Conservation (phyloP, 257 asterid species). For the Lavandula angustifolia region DNA sequence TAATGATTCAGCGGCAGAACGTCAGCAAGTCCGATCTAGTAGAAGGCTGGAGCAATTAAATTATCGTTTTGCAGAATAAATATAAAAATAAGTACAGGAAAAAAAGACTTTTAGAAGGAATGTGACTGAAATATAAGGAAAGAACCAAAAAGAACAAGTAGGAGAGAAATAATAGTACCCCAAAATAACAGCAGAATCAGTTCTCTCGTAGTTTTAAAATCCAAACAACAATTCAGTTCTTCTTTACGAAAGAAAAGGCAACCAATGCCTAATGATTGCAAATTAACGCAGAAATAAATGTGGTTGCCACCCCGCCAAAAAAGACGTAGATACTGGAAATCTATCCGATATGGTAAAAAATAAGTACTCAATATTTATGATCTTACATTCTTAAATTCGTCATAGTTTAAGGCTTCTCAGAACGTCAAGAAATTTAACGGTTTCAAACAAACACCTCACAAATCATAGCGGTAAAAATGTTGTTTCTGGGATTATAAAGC, state of each 20-base stretch:
- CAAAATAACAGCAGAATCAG: constrained; percentile 29
- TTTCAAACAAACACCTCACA: constrained; percentile 13
- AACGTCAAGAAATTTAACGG: neutral
- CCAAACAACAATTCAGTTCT: constrained; percentile 10
- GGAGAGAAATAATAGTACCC: constrained; percentile 25
- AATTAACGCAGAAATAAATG: constrained; percentile 2
- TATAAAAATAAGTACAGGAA: constrained; percentile 16
- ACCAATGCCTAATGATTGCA: constrained; percentile 5
- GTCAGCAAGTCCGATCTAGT: constrained; percentile 19
- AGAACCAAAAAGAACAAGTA: constrained; percentile 16
- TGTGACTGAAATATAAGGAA: constrained; percentile 26
- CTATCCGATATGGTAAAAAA: neutral
- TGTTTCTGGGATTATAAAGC: neutral
- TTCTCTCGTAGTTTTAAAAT: constrained; percentile 11
- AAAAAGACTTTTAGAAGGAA: constrained; percentile 27
- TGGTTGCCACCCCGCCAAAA: constrained; percentile 14
- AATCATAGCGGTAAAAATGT: constrained; percentile 8
- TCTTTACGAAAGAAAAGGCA: constrained; percentile 15
- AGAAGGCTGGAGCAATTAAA: constrained; percentile 10
- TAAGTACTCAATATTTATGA: neutral
- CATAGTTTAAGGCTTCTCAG: constrained; percentile 1
- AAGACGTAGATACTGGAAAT: constrained; percentile 2
- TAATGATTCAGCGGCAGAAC: constrained; percentile 27
- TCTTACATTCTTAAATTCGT: neutral
- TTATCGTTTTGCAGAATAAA: constrained; percentile 9